Base-by-base conservation (phyloP, 2,329 filamentous ascomycete species). In the Tolypocladium paradoxum region DNA sequence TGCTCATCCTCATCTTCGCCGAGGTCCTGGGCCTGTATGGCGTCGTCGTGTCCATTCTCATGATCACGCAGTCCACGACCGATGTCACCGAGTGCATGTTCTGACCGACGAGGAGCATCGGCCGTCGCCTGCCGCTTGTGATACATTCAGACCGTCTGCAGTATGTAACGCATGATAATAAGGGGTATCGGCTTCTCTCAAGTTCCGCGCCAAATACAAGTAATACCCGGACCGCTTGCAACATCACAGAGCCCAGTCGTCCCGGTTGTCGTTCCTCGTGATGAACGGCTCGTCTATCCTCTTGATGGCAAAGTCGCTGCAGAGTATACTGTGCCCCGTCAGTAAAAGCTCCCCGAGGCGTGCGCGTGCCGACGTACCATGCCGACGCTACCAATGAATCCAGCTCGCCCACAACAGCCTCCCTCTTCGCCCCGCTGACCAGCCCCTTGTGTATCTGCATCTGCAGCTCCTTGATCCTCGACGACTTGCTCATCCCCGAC, bases 241-340 rank as follows among this genome's bases (percentile, higher is more conserved):
- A 22, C 31, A 38, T 57, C 54, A 87, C 56, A 87, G 69, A 50
- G 82, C 84, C 93, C 93, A 99, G 63, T 95, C 90, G 53, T 84
- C 82, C 57, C 75, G 74, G 66, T 91, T 80, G 62, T 96, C 92
- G 24, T 78, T 77, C 5, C 78, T 73, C 36, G 78, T 81, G 53
- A 97, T 82, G 65, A 99, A 97, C 1, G 93, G 91, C 72, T 96
- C 90, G 62, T 96, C 90, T 54, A 99, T 89, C 63, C 88, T 82
- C 73, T 91, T 95, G 64, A 99, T 95, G 3, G 92, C 93, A 71
- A 95, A 83, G 59, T 99, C 93, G 65, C 90, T 91, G 69, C 93
- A 99, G 22, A 99, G 74, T 52, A 97, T 90, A 75, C 91, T 93
- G 60, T 12, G 53, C 45, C 16, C 14, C 5, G 50, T 58, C 20